Evolutionary conservation across 2,329 filamentous ascomycete genomes (phyloP).

Genomic region (Venturia effusa): DNA sequence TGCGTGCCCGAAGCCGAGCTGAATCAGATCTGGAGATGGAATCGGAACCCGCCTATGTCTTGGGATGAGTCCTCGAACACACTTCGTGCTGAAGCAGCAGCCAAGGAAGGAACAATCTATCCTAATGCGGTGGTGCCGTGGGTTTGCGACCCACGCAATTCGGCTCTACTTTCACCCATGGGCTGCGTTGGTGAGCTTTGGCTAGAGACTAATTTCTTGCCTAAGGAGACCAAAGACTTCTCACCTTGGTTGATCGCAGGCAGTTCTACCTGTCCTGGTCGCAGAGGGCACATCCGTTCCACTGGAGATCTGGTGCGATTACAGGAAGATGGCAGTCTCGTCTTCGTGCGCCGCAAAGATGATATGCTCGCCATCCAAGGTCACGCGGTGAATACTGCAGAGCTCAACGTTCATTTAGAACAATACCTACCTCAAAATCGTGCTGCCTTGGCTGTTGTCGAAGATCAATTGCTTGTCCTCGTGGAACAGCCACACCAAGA

Average conservation of each 20-base stretch:
- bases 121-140: slow-evolving; percentile 17
- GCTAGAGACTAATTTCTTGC: slow-evolving; percentile 29
- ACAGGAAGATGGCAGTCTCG: slow-evolving; percentile 18
- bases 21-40: slow-evolving; percentile 34
- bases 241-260: slow-evolving; percentile 27
- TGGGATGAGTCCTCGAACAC: slow-evolving; percentile 14
- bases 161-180: slow-evolving; percentile 29
- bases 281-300: slow-evolving; percentile 3
- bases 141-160: slow-evolving; percentile 24
- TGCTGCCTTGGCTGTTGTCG: slow-evolving; percentile 13
- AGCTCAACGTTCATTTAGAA: slow-evolving; percentile 29
- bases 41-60: slow-evolving; percentile 22
- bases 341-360: slow-evolving; percentile 21
- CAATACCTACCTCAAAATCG: slow-evolving; percentile 24
- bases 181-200: slow-evolving; percentile 29
- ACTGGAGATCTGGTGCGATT: slow-evolving; percentile 22
- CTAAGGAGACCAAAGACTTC: slow-evolving; percentile 19
- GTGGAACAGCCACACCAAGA: background rate
- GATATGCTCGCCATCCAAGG: slow-evolving; percentile 23
- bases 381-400: slow-evolving; percentile 29
- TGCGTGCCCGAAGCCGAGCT: slow-evolving; percentile 28
- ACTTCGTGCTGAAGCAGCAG: slow-evolving; percentile 21
- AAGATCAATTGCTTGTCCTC: background rate
- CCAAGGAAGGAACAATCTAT: slow-evolving; percentile 16
- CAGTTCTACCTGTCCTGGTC: slow-evolving; percentile 12